Evolutionary conservation across 768 basidiomycete genomes (phyloP).

Genomic region (Flagelloscypha sp.): DNA sequence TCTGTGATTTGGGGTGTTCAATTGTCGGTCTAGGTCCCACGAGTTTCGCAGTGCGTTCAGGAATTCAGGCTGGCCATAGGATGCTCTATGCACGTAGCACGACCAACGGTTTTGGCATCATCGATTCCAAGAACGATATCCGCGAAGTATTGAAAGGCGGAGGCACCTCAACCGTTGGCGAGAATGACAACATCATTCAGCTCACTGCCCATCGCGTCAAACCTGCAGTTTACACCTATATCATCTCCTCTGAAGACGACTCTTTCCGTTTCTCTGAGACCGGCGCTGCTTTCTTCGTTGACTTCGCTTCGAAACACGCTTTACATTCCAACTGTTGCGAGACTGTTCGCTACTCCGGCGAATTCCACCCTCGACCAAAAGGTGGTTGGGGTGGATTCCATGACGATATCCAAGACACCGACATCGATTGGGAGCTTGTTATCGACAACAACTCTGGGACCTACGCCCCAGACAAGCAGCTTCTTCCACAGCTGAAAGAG

Average conservation of each 20-base stretch:
- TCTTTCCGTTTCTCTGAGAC: conserved; percentile 81
- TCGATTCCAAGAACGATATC: conserved; percentile 41
- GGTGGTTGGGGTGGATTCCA: conserved; percentile 62
- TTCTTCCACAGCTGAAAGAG: conserved; percentile 53
- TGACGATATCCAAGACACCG: conserved; percentile 44
- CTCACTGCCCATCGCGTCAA: conserved; percentile 46
- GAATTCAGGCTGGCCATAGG: conserved; percentile 64
- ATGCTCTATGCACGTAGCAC: conserved; percentile 67
- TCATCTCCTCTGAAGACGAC: conserved; percentile 69
- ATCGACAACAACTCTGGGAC: conserved; percentile 86
- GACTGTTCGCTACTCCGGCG: conserved; percentile 64
- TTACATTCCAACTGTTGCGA: conserved; percentile 69
- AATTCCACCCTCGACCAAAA: conserved; percentile 68
- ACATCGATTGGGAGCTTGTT: conserved; percentile 71
- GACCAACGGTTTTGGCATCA: conserved; percentile 52
- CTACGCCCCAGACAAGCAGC: conserved; percentile 60
- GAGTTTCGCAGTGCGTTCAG: conserved; percentile 54
- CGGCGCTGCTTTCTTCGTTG: conserved; percentile 79
- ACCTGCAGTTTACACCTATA: conserved; percentile 80
- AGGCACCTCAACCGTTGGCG: conserved; percentile 5
- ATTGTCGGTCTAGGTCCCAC: conserved; percentile 43
- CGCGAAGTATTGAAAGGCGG: conserved; percentile 44
- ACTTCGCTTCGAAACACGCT: conserved; percentile 82
- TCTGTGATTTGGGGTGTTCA: too few species aligned
- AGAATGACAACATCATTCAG: conserved; percentile 8